These are phyloP conservation scores for Centella asiatica DNA, from an alignment of 129 eudicot species.

Conservation along the genomic window DNA sequence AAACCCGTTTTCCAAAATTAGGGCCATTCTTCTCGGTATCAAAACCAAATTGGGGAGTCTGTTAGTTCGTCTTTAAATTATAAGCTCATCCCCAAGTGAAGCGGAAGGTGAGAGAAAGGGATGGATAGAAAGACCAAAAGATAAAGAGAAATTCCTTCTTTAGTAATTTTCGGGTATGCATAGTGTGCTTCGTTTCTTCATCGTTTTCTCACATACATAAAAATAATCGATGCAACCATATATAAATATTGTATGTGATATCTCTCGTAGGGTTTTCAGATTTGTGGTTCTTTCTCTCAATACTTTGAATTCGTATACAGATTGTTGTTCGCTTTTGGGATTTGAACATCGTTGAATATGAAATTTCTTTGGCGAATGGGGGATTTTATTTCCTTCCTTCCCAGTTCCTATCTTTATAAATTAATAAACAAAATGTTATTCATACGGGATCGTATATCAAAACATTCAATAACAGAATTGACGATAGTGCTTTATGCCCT, in stretches of 20 bases:
- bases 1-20: too few relatives aligned
- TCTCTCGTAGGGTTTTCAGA: neutral
- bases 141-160: neutral
- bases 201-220: too few relatives aligned
- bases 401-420: neutral
- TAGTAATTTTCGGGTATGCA: neutral
- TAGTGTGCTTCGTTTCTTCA: neutral
- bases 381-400: neutral
- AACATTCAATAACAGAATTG: neutral
- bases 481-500: neutral
- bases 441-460: neutral
- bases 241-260: neutral
- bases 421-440: too few relatives aligned
- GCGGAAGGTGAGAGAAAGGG: neutral
- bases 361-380: neutral
- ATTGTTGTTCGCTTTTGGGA: neutral
- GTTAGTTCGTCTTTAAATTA: too few relatives aligned
- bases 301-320: neutral
- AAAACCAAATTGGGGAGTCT: too few relatives aligned
- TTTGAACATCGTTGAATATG: neutral
- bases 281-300: neutral
- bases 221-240: too few relatives aligned
- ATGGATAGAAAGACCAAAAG: neutral
- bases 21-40: too few relatives aligned
- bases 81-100: too few relatives aligned